Evolutionary conservation across 2,329 filamentous ascomycete species (phyloP).

Genomic region (Bretziella fagacearum): DNA sequence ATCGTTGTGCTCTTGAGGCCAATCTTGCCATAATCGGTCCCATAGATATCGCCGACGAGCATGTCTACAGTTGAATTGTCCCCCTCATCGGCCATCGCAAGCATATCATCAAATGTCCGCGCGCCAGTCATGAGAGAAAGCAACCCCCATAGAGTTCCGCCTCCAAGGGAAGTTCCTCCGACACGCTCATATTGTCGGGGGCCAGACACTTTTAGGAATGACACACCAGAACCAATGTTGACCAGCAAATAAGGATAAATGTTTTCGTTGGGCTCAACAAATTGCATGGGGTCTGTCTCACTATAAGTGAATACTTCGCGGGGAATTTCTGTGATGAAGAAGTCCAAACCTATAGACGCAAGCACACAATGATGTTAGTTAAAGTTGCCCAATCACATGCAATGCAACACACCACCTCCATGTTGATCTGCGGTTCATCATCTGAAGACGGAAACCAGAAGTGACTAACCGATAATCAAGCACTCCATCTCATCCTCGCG

Average conservation of each 20-base stretch:
- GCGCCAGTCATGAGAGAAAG: constrained; percentile 85
- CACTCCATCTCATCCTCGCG: constrained; percentile 98
- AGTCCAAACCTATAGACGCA: constrained; percentile 56
- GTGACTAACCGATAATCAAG: constrained; percentile 62
- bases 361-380: constrained; percentile 14
- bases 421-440: background rate
- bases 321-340: constrained; percentile 97
- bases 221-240: constrained; percentile 94
- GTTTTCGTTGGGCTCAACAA: constrained; percentile 56
- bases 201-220: constrained; percentile 91
- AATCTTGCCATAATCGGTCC: constrained; percentile 88
- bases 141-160: constrained; percentile 94
- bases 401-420: constrained; percentile 3
- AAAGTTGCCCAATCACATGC: background rate
- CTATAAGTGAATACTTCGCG: constrained; percentile 95
- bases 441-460: background rate
- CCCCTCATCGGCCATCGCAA: constrained; percentile 73
- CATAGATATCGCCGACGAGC: constrained; percentile 95
- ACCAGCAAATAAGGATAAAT: constrained; percentile 96
- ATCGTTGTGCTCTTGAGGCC: constrained; percentile 92
- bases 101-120: constrained; percentile 92
- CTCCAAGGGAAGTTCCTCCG: constrained; percentile 83
- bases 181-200: constrained; percentile 77
- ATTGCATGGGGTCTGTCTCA: constrained; percentile 79
- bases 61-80: constrained; percentile 92